Conservation (phyloP, 2,329 filamentous ascomycete genomes). For the Epichloe sylvatica region DNA sequence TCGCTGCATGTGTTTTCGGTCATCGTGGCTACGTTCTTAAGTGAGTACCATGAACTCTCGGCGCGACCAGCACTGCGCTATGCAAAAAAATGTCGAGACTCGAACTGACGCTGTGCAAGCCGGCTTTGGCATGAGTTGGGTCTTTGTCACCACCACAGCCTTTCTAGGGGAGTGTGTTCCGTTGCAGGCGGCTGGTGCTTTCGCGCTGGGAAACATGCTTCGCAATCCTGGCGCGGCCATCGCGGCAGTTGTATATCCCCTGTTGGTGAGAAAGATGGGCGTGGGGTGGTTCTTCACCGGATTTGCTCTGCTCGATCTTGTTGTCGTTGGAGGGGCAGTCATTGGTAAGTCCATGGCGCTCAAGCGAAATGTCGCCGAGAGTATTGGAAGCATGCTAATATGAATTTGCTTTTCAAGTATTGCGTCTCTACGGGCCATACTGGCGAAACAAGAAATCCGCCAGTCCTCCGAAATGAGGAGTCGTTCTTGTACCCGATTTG, state of each 20-base stretch:
- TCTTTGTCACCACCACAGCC: conserved; percentile 27
- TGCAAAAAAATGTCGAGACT: background rate
- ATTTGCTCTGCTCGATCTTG: conserved; percentile 19
- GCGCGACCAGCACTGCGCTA: background rate
- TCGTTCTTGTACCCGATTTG: too few species aligned
- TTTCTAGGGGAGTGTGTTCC: conserved; percentile 26
- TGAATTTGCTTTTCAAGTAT: background rate
- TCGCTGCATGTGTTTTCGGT: conserved; percentile 16
- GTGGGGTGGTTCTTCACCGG: conserved; percentile 27
- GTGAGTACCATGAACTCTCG: conserved; percentile 8
- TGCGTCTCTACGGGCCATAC: background rate
- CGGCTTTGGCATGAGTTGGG: conserved; percentile 25
- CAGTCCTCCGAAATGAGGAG: background rate
- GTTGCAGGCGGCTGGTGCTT: conserved; percentile 24
- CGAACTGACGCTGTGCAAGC: conserved; percentile 7
- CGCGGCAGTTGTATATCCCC: conserved; percentile 21
- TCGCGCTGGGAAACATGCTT: conserved; percentile 26
- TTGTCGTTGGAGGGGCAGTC: conserved; percentile 12
- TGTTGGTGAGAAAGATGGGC: conserved; percentile 20
- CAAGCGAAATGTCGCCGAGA: background rate
- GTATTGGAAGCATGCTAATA: background rate
- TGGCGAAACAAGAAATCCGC: background rate
- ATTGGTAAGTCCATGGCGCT: conserved; percentile 7
- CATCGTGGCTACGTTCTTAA: conserved; percentile 17
- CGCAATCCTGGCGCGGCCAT: conserved; percentile 26